Evolutionary conservation across 2,329 filamentous ascomycete genomes (phyloP).

Genomic region (Didymella glomerata): DNA sequence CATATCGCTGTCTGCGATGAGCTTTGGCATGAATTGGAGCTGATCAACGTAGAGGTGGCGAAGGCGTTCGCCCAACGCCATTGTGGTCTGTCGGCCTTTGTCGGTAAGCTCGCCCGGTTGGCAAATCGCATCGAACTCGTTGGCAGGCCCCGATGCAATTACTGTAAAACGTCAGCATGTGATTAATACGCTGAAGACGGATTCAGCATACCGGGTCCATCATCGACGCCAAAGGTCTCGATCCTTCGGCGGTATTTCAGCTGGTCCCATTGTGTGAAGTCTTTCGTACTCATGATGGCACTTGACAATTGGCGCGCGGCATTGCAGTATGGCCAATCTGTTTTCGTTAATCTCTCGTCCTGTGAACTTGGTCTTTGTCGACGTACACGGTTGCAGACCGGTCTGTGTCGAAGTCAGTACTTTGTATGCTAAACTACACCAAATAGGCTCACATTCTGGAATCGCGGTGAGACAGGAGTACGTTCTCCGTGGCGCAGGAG

Average conservation of each 20-base stretch:
- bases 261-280: slow-evolving; percentile 63
- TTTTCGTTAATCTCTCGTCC: not conserved
- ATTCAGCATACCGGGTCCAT: slow-evolving; percentile 58
- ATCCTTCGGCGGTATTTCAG: slow-evolving; percentile 74
- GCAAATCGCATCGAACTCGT: slow-evolving; percentile 79
- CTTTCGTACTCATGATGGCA: slow-evolving; percentile 64
- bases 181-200: not conserved
- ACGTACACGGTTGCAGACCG: slow-evolving; percentile 46
- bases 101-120: slow-evolving; percentile 61
- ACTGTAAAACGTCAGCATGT: slow-evolving; percentile 46
- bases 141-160: slow-evolving; percentile 71
- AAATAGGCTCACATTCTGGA: slow-evolving; percentile 72
- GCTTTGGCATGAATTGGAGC: slow-evolving; percentile 58
- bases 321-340: slow-evolving; percentile 90
- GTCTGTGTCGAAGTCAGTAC: slow-evolving; percentile 33
- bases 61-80: slow-evolving; percentile 58
- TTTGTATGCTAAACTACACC: not conserved
- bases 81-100: slow-evolving; percentile 59
- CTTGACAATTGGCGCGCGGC: slow-evolving; percentile 75
- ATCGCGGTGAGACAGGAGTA: slow-evolving; percentile 86
- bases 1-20: slow-evolving; percentile 54
- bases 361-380: not conserved
- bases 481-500: slow-evolving; percentile 66
- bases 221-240: slow-evolving; percentile 78
- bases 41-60: slow-evolving; percentile 61